Evolutionary conservation across 495 filamentous ascomycete genomes (phyloP), one percentile per base, ranked within the genome.

Genomic region (Daldinia concentrica): DNA sequence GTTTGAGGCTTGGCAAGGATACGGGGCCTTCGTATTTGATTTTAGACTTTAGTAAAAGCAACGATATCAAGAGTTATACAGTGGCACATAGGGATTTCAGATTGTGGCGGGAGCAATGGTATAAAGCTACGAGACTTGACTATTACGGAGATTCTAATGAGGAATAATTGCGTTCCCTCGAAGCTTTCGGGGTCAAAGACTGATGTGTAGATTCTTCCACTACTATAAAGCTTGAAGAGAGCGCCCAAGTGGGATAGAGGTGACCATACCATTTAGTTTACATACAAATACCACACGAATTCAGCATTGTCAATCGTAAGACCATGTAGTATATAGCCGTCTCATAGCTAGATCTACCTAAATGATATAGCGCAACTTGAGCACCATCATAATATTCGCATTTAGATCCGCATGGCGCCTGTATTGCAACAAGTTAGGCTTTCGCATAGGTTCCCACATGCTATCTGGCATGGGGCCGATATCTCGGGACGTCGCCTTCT

Each of bases 371-470:
- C 27, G 3, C 34, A 36, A 14, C 34, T 36, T 36, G 11, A 36
- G 12, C 0, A 36, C 34, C 12, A 36, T 36, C 14, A 19, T 17
- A 62, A 8, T 26, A 0, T 14, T 65, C 8, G 27, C 9, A 6
- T 15, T 60, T 45, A 70, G 45, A 77, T 65, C 29, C 69, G 75
- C 48, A 75, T 67, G 27, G 69, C 43, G 9, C 58, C 27, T 2
- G 62, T 69, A 19, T 77, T 75, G 29, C 77, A 78, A 27, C 77
- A 78, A 9, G 75, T 78, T 32, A 78, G 52, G 50, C 54, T 72
- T 63, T 79, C 76, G 54, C 77, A 79, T 9, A 79, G 32, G 39
- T 74, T 78, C 17, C 77, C 77, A 45, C 77, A 79, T 29, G 58
- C 69, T 32, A 79, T 79, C 61, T 77, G 76, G 52, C 77, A 79